Evolutionary conservation across 176 grass and related monocot species (phyloP).

Genomic region (Cenchrus americanus): DNA sequence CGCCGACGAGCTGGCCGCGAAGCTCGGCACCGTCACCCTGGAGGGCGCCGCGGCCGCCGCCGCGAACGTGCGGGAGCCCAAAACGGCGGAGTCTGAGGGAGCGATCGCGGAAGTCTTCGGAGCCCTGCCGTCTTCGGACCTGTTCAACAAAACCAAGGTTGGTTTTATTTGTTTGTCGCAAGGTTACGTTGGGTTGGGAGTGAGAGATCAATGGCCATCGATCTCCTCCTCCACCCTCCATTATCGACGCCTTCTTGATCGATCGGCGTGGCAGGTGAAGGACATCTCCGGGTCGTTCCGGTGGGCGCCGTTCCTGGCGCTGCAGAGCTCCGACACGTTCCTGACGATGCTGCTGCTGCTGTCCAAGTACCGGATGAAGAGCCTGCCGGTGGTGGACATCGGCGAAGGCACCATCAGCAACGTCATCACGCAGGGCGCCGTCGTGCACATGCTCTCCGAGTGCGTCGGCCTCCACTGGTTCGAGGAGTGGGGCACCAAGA

Average conservation of each 20-base stretch:
- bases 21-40: conserved; percentile 64
- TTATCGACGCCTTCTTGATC: background rate
- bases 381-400: conserved; percentile 93
- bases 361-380: conserved; percentile 98
- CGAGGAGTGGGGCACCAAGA: conserved; percentile 93
- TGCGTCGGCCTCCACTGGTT: conserved; percentile 92
- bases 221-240: background rate
- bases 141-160: conserved; percentile 95
- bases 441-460: conserved; percentile 96
- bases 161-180: too few relatives aligned
- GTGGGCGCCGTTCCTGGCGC: conserved; percentile 93
- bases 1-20: conserved; percentile 63
- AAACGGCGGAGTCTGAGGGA: conserved; percentile 3
- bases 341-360: conserved; percentile 90
- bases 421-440: conserved; percentile 80
- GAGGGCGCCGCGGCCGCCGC: conserved; percentile 25
- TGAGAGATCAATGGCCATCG: background rate
- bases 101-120: conserved; percentile 62
- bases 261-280: conserved; percentile 49
- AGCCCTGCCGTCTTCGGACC: conserved; percentile 88
- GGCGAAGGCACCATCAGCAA: conserved; percentile 87
- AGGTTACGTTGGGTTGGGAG: background rate
- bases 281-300: conserved; percentile 94
- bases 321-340: conserved; percentile 96
- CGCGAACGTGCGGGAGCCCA: background rate